A percentile compares a stretch with the other conserved stretches of the same genome.
phyloP scores from a whole-genome alignment of 1,284 basidiomycete species.

The Ustilago bromivora region DNA sequence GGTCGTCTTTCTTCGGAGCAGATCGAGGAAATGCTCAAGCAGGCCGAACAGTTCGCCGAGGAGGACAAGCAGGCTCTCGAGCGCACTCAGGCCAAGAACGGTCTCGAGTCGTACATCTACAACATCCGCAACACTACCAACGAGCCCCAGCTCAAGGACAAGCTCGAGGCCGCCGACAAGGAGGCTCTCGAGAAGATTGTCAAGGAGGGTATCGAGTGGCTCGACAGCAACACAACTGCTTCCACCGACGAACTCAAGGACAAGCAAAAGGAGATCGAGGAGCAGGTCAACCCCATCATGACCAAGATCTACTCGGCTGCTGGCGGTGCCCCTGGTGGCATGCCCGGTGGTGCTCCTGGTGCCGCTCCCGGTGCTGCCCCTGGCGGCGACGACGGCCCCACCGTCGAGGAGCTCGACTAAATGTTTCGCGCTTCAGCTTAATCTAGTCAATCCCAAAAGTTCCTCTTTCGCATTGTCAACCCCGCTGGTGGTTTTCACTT shows the following conservation, averaged over 20 bases:
- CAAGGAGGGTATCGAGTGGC: conserved; percentile 87
- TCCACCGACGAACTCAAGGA: conserved; percentile 95
- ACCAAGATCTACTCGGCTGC: conserved; percentile 83
- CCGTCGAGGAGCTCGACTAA: conserved; percentile 85
- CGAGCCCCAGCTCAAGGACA: conserved; percentile 73
- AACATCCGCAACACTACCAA: conserved; percentile 84
- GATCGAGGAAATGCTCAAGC: conserved; percentile 87
- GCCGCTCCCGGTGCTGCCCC: conserved; percentile 59
- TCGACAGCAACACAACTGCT: conserved; percentile 88
- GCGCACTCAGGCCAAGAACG: conserved; percentile 84
- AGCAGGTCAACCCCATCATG: conserved; percentile 92
- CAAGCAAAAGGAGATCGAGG: conserved; percentile 96
- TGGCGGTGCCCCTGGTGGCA: conserved; percentile 75
- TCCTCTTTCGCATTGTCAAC: neutral
- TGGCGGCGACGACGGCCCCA: conserved; percentile 79
- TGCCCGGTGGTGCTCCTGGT: conserved; percentile 72
- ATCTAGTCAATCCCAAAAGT: conserved; percentile 17
- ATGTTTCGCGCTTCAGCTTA: conserved; percentile 9
- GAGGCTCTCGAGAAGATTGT: conserved; percentile 84
- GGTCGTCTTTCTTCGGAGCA: conserved; percentile 97
- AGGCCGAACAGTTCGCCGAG: conserved; percentile 80
- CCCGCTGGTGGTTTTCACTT: conserved; percentile 33
- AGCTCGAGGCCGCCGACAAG: conserved; percentile 91
- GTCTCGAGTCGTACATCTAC: conserved; percentile 91
- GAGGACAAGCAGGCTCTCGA: conserved; percentile 72